phyloP scores from a whole-genome alignment of 257 asterid genomes.

The Primulina huaijiensis region DNA sequence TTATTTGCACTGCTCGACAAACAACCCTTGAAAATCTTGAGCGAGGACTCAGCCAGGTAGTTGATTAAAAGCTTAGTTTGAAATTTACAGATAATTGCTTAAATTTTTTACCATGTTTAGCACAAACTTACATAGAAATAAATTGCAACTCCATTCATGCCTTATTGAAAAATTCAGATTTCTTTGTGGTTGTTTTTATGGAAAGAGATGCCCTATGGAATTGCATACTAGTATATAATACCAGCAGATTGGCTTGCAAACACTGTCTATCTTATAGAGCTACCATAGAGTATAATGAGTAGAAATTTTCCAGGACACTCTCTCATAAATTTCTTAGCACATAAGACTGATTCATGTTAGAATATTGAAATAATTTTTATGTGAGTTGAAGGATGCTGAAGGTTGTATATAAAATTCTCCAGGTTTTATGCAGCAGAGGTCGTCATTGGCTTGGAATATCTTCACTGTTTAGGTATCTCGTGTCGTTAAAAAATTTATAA shows the following conservation, averaged over 20 bases:
- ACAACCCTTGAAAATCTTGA: slow-evolving; percentile 90
- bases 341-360: not conserved
- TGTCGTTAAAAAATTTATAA: not conserved
- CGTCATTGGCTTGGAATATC: slow-evolving; percentile 88
- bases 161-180: not conserved
- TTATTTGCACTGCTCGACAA: slow-evolving; percentile 87
- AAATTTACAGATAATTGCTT: slow-evolving; percentile 2
- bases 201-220: not conserved
- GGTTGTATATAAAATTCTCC: slow-evolving; percentile 21
- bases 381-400: slow-evolving; percentile 8
- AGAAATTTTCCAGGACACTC: not conserved
- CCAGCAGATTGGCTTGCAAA: too few relatives aligned
- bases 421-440: slow-evolving; percentile 98
- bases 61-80: slow-evolving; percentile 12
- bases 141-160: slow-evolving; percentile 4
- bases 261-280: not conserved
- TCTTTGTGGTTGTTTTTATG: not conserved
- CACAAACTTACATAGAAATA: slow-evolving; percentile 6
- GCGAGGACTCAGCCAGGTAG: slow-evolving; percentile 96
- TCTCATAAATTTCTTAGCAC: not conserved
- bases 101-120: slow-evolving; percentile 7
- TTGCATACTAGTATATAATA: not conserved
- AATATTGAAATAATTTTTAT: slow-evolving; percentile 2
- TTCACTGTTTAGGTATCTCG: slow-evolving; percentile 87
- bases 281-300: not conserved